phyloP scores from a whole-genome alignment of 257 asterid species.

The Solanum arcanum region DNA sequence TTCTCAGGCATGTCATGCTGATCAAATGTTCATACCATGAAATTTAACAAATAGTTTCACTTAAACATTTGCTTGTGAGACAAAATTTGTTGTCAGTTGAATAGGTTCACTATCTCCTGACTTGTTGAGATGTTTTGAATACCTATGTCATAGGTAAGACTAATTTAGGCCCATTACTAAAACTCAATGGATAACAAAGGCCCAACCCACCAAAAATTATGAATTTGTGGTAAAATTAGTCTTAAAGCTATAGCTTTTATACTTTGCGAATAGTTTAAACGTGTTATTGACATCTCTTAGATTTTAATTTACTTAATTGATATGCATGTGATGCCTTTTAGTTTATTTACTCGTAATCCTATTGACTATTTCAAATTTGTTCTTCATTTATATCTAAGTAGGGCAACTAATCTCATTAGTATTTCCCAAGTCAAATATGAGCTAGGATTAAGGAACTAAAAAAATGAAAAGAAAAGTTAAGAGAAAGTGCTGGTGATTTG shows the following conservation, averaged over 20 bases:
- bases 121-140: background rate
- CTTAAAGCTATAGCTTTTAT: background rate
- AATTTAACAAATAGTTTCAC: too few species aligned
- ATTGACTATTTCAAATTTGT: background rate
- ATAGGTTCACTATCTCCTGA: background rate
- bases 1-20: background rate
- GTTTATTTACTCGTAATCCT: background rate
- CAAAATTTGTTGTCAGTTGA: background rate
- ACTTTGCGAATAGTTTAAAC: background rate
- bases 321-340: background rate
- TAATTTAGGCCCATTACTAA: background rate
- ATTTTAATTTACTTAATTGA: background rate
- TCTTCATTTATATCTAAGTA: background rate
- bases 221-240: background rate
- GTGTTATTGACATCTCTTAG: background rate
- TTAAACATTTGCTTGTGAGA: background rate
- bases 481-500: background rate
- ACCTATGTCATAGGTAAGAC: fast-evolving
- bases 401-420: background rate
- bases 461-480: background rate
- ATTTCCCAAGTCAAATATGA: background rate
- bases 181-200: background rate
- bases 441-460: background rate
- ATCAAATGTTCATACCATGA: background rate
- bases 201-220: background rate